Conservation (phyloP, 2,329 filamentous ascomycete genomes). For the Fusarium longipes region DNA sequence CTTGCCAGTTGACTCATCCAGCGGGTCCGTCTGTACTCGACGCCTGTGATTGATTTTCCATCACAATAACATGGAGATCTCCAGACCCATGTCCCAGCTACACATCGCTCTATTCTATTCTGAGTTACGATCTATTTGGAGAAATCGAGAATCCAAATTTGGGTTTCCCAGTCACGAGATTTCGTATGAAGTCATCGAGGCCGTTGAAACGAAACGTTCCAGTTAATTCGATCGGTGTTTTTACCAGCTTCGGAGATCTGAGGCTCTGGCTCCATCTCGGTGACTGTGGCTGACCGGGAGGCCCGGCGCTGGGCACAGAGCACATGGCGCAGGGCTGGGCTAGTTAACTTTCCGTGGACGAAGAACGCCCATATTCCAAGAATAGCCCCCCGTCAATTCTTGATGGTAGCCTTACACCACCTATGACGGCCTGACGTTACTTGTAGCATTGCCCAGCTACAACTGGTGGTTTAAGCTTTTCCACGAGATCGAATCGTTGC, state of each 20-base stretch:
- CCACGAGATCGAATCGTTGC: slow-evolving; percentile 37
- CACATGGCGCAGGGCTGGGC: slow-evolving; percentile 31
- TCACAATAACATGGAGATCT: slow-evolving; percentile 9
- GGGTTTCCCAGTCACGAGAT: slow-evolving; percentile 4
- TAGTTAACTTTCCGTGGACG: slow-evolving; percentile 9
- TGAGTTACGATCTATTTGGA: slow-evolving; percentile 32
- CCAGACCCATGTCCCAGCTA: slow-evolving; percentile 14
- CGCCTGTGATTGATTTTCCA: background rate
- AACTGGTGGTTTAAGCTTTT: slow-evolving; percentile 37
- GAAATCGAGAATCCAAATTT: slow-evolving; percentile 18
- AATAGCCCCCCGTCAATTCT: slow-evolving; percentile 41
- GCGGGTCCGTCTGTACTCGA: slow-evolving; percentile 10
- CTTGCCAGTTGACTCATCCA: slow-evolving; percentile 31
- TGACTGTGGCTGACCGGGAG: slow-evolving; percentile 38
- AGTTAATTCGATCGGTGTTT: slow-evolving; percentile 27
- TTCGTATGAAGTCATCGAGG: slow-evolving; percentile 39
- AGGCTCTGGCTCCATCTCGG: slow-evolving; percentile 25
- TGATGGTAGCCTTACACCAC: slow-evolving; percentile 21
- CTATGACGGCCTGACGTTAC: slow-evolving; percentile 26
- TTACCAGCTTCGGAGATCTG: slow-evolving; percentile 33
- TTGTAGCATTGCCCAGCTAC: slow-evolving; percentile 23
- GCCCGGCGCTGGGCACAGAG: slow-evolving; percentile 37
- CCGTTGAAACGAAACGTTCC: slow-evolving; percentile 24
- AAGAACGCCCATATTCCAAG: slow-evolving; percentile 41
- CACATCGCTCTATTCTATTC: slow-evolving; percentile 21